These are phyloP conservation scores for Tricholoma saponaceum DNA, from an alignment of 768 basidiomycete species.

Conservation along the genomic window DNA sequence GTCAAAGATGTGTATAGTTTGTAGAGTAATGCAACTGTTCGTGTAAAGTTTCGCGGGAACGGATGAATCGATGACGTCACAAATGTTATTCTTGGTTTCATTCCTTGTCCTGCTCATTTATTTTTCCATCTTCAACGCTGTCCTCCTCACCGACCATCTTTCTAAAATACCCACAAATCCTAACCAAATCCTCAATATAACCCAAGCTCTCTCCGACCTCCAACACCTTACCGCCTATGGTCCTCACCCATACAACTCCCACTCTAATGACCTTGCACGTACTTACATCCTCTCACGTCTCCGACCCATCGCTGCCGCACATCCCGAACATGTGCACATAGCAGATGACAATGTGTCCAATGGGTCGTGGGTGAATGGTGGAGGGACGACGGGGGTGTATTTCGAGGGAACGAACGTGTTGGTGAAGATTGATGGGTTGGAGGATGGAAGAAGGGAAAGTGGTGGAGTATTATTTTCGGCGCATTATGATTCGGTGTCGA, in stretches of 20 bases:
- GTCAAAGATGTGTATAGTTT: too few relatives aligned
- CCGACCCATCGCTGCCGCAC: slow-evolving; percentile 35
- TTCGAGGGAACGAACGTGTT: slow-evolving; percentile 69
- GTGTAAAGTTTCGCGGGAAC: too few relatives aligned
- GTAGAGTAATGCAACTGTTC: too few relatives aligned
- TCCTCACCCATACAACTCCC: slow-evolving; percentile 78
- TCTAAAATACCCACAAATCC: slow-evolving; percentile 2
- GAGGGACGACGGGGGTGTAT: slow-evolving; percentile 31
- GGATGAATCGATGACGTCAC: too few relatives aligned
- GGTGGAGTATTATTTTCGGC: slow-evolving; percentile 70
- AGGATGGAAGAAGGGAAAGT: slow-evolving; percentile 20
- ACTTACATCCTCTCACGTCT: slow-evolving; percentile 56
- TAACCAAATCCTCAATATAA: slow-evolving; percentile 15
- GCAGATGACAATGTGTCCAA: slow-evolving; percentile 39
- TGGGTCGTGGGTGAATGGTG: slow-evolving; percentile 16
- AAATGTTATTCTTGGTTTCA: too few relatives aligned
- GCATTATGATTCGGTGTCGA: slow-evolving; percentile 80
- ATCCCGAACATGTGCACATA: slow-evolving; percentile 42
- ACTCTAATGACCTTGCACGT: slow-evolving; percentile 67
- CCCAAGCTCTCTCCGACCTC: slow-evolving; percentile 16
- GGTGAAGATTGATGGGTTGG: slow-evolving; percentile 56
- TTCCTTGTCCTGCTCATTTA: slow-evolving; percentile 4
- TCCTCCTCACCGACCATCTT: slow-evolving; percentile 15
- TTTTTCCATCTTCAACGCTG: slow-evolving; percentile 5
- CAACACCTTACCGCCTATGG: slow-evolving; percentile 44